Evolutionary conservation across 192 early-diverging fungal genomes (phyloP).

Genomic region (Rhizoclosmatium sp.): DNA sequence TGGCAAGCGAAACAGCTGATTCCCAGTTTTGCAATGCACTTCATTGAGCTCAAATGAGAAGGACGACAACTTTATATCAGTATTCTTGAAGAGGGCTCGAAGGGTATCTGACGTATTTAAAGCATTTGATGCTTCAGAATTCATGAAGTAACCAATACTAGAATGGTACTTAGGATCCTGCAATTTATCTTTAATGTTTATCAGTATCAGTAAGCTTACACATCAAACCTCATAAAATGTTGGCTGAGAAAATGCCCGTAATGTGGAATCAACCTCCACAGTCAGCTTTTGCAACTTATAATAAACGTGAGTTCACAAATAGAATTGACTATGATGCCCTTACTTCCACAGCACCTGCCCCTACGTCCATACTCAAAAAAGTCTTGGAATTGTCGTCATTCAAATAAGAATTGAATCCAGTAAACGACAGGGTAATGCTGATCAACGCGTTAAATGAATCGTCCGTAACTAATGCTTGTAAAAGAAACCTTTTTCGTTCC

Average conservation of each 20-base stretch:
- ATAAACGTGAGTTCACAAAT: background rate
- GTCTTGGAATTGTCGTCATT: conserved; percentile 24
- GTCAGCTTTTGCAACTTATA: conserved; percentile 14
- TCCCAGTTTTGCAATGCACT: conserved; percentile 17
- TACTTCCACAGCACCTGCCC: conserved; percentile 6
- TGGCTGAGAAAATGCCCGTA: conserved; percentile 21
- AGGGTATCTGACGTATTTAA: background rate
- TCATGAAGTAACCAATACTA: conserved; percentile 22
- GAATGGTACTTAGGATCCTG: conserved; percentile 22
- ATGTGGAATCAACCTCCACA: background rate
- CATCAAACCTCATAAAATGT: conserved; percentile 17
- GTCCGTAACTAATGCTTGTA: background rate
- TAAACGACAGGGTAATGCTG: conserved; percentile 14
- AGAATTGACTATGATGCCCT: no score
- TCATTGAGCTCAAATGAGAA: background rate
- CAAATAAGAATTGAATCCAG: conserved; percentile 12
- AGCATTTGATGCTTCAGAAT: background rate
- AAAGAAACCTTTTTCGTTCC: background rate
- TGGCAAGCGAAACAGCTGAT: conserved; percentile 7
- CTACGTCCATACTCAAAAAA: conserved; percentile 31
- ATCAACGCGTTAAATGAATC: background rate
- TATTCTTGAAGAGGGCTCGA: background rate
- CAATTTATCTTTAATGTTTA: background rate
- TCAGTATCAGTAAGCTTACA: no score
- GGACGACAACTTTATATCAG: background rate